phyloP scores from a whole-genome alignment of 2,329 filamentous ascomycete species.

The Fusarium burgessii region DNA sequence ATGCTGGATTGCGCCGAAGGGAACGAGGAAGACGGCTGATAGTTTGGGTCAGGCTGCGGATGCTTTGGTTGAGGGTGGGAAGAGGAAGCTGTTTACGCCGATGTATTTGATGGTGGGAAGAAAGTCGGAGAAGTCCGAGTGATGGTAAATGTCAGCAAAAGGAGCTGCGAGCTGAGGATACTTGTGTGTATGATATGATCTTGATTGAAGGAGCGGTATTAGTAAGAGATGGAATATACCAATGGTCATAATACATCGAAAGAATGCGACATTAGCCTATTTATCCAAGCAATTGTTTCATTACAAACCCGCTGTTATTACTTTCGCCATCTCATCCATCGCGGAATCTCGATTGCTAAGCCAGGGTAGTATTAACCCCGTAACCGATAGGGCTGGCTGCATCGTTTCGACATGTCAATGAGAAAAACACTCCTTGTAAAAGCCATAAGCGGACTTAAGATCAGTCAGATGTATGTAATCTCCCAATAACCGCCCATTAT shows the following conservation, averaged over 20 bases:
- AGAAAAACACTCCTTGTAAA: background rate
- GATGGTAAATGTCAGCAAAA: background rate
- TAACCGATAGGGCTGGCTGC: background rate
- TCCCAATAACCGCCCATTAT: background rate
- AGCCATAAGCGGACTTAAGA: background rate
- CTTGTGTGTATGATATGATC: background rate
- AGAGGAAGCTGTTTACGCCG: conserved; percentile 89
- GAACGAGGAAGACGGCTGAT: conserved; percentile 89
- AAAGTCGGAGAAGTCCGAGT: background rate
- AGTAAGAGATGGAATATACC: background rate
- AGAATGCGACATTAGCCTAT: no score
- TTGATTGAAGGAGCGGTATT: background rate
- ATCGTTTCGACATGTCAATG: background rate
- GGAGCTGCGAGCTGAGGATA: background rate
- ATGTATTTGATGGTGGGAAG: conserved; percentile 76
- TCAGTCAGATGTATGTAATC: background rate
- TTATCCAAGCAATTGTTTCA: background rate
- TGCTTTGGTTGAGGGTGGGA: conserved; percentile 82
- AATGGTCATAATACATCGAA: background rate
- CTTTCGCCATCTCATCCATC: background rate
- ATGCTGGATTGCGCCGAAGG: conserved; percentile 76
- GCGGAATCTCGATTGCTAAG: background rate
- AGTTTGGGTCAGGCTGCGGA: conserved; percentile 82
- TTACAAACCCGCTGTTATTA: background rate
- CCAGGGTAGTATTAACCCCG: background rate